These are phyloP conservation scores for Candida nitratophila DNA, from an alignment of 805 yeast species.

Conservation along the genomic window DNA sequence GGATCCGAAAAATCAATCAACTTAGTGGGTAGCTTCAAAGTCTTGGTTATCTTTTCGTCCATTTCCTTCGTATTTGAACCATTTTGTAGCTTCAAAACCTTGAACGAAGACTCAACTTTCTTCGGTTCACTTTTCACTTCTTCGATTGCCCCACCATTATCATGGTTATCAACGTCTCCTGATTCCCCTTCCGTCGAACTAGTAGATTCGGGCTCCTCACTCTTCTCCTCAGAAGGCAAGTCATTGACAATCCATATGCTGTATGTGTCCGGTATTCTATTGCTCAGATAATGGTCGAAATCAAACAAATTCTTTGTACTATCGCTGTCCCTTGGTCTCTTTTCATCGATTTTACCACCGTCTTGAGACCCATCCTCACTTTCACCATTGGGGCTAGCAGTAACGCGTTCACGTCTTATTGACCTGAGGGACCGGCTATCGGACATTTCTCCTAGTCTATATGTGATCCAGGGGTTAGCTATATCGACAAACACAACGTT, in stretches of 20 bases:
- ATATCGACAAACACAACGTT: no score
- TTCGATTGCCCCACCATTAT: conserved; percentile 1
- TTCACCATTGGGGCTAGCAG: neutral
- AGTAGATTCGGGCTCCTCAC: no score
- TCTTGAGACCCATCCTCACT: neutral
- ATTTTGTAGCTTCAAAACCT: no score
- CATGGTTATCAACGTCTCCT: neutral
- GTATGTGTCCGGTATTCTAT: conserved; percentile 18
- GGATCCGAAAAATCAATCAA: neutral
- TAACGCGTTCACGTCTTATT: neutral
- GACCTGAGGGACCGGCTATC: neutral
- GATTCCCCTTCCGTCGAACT: no score
- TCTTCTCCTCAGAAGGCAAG: neutral
- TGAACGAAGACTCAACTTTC: neutral
- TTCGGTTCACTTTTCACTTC: conserved; percentile 1
- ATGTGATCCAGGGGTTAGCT: no score
- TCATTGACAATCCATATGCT: conserved; percentile 11
- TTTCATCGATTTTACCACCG: neutral
- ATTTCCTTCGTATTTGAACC: neutral
- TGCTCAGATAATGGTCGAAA: conserved; percentile 25
- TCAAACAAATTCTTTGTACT: conserved; percentile 21
- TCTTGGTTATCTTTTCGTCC: neutral
- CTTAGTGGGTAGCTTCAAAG: neutral
- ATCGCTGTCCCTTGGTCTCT: neutral
- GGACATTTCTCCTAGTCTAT: no score